Conservation (phyloP, 352 stramenopile genomes). For the Globisporangium spiculum region DNA sequence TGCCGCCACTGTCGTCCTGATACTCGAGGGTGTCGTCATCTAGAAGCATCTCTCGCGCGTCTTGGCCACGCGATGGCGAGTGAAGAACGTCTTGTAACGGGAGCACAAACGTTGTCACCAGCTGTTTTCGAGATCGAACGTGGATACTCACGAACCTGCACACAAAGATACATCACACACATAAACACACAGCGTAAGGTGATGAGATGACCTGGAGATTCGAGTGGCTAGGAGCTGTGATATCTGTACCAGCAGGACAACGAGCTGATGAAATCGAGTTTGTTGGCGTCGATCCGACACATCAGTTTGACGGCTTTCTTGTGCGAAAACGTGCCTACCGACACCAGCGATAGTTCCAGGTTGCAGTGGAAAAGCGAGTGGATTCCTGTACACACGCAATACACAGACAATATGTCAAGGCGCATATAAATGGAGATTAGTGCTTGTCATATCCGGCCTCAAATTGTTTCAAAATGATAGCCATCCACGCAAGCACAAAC, state of each 20-base stretch:
- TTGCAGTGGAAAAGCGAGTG: conserved; percentile 15
- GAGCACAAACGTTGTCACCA: conserved; percentile 35
- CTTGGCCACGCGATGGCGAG: background rate
- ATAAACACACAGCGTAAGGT: background rate
- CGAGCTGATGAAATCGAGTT: conserved; percentile 9
- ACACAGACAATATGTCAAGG: background rate
- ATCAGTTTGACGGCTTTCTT: conserved; percentile 13
- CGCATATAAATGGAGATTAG: background rate
- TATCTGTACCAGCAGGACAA: conserved; percentile 17
- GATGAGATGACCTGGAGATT: too few relatives aligned
- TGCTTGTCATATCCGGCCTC: background rate
- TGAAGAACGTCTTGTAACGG: conserved; percentile 23
- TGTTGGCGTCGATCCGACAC: conserved; percentile 15
- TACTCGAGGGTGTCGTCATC: conserved; percentile 26
- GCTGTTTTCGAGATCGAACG: conserved; percentile 28
- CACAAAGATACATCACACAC: background rate
- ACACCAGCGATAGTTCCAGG: conserved; percentile 7
- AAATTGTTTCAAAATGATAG: background rate
- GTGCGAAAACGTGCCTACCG: conserved; percentile 1
- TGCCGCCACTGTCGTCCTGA: conserved; percentile 20
- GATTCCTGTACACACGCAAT: conserved; percentile 2
- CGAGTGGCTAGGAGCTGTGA: background rate
- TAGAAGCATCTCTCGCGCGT: conserved; percentile 28
- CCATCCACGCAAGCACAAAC: background rate
- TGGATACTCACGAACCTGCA: conserved; percentile 33